Evolutionary conservation across 1,139 yeast species (phyloP), one percentile per base, ranked within the genome.

Genomic region (Blastobotrys illinoisensis): DNA sequence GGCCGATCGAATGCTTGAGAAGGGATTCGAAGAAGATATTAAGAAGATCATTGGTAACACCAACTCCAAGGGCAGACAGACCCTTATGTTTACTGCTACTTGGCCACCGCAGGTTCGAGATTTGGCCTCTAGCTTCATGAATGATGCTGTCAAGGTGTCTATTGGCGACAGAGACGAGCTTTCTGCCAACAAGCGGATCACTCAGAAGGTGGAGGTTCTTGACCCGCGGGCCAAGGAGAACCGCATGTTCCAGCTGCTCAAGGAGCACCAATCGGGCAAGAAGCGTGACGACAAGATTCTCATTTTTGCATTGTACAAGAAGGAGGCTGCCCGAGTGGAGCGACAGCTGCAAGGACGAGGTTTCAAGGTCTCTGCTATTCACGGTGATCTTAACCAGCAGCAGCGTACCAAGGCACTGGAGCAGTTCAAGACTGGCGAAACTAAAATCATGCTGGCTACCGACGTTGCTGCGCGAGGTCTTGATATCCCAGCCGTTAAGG

Each of bases 391-490:
- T 67, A 81, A 89, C 52, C 99, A 93, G 74, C 86, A 80, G 56
- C 98, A 93, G 74, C 85, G 99, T 74, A 86, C 97, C 2, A 81
- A 77, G 62, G 97, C 99, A 1, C 76, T 93, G 59, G 85, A 83
- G 50, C 83, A 85, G 61, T 93, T 93, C 79, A 95, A 95, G 73
- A 71, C 79, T 32, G 99, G 99, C 46, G 79, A 79, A 52, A 79
- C 86, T 57, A 85, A 81, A 65, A 75, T 93, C 54, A 74, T 93
- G 68, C 79, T 93, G 64, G 99, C 99, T 43, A 93, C 99, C 1
- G 99, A 95, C 76, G 99, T 93, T 54, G 99, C 99, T 48, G 99
- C 99, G 40, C 83, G 99, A 76, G 99, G 99, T 60, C 80, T 93
- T 63, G 99, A 93, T 73, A 93, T 93, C 64, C 99, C 99, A 51